Conservation (phyloP, 2,329 filamentous ascomycete species). For the Fonsecaea erecta region DNA sequence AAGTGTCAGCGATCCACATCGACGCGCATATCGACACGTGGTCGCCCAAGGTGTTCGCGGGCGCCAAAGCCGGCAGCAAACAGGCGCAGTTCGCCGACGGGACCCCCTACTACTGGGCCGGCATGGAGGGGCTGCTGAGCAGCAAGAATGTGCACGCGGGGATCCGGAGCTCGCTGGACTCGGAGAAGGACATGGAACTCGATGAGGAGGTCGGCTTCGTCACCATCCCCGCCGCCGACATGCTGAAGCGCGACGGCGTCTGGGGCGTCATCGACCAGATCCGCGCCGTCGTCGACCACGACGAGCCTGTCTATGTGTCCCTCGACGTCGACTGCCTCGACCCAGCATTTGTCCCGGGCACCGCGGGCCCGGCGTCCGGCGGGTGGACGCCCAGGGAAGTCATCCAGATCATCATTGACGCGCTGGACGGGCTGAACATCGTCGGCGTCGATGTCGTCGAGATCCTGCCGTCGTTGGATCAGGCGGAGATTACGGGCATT, state of each 20-base stretch:
- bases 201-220: constrained; percentile 21
- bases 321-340: constrained; percentile 23
- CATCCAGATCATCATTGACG: constrained; percentile 26
- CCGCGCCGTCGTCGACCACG: constrained; percentile 1
- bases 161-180: constrained; percentile 16
- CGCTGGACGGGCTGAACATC: constrained; percentile 22
- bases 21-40: constrained; percentile 27
- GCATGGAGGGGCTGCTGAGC: constrained; percentile 18
- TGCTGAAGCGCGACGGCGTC: constrained; percentile 15
- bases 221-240: constrained; percentile 19
- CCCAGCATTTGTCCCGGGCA: constrained; percentile 20
- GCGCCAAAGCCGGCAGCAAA: constrained; percentile 19
- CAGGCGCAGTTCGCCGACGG: constrained; percentile 24
- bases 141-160: constrained; percentile 20
- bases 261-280: constrained; percentile 25
- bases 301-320: constrained; percentile 23
- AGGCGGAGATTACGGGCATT: constrained; percentile 25
- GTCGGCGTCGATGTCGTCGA: constrained; percentile 28
- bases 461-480: constrained; percentile 16
- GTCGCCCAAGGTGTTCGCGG: constrained; percentile 25
- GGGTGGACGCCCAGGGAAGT: constrained; percentile 25
- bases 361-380: constrained; percentile 20
- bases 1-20: constrained; percentile 23
- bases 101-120: constrained; percentile 22
- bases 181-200: constrained; percentile 12